Conservation (phyloP, 805 yeast genomes). For the Wickerhamomyces queroliae region DNA sequence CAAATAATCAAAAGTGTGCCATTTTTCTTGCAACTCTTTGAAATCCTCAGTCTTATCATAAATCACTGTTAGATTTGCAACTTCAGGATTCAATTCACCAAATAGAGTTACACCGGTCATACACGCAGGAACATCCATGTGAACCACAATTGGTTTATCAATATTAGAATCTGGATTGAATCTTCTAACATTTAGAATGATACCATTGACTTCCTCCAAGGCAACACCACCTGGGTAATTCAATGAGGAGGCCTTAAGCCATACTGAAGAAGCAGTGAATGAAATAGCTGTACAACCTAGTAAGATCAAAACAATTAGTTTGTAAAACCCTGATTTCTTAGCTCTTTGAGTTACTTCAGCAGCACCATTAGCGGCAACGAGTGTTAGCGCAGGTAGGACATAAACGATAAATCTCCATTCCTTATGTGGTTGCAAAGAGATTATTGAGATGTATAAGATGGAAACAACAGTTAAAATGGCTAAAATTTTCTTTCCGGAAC, state of each 20-base stretch:
- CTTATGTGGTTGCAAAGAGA: constrained; percentile 86
- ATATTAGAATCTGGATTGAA: too few species aligned
- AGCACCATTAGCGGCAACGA: constrained; percentile 61
- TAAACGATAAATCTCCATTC: constrained; percentile 91
- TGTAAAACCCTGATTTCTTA: constrained; percentile 10
- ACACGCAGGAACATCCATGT: constrained; percentile 74
- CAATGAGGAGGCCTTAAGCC: constrained; percentile 57
- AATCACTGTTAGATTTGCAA: constrained; percentile 22
- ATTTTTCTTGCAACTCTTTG: constrained; percentile 28
- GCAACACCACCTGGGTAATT: constrained; percentile 94
- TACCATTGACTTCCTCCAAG: constrained; percentile 43
- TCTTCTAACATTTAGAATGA: constrained; percentile 20
- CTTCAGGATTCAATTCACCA: constrained; percentile 47
- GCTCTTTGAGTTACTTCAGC: constrained; percentile 24
- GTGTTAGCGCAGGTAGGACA: constrained; percentile 60
- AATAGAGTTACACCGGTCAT: constrained; percentile 85
- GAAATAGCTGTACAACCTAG: constrained; percentile 28
- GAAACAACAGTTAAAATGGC: constrained; percentile 47
- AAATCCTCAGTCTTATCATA: constrained; percentile 77
- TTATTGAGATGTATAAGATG: constrained; percentile 45
- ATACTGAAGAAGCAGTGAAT: constrained; percentile 37
- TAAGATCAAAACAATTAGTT: constrained; percentile 6
- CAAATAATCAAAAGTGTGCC: constrained; percentile 47
- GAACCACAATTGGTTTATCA: constrained; percentile 38
- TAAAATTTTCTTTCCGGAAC: constrained; percentile 26